Conservation (phyloP, 768 basidiomycete species). For the Collybia mongolica region DNA sequence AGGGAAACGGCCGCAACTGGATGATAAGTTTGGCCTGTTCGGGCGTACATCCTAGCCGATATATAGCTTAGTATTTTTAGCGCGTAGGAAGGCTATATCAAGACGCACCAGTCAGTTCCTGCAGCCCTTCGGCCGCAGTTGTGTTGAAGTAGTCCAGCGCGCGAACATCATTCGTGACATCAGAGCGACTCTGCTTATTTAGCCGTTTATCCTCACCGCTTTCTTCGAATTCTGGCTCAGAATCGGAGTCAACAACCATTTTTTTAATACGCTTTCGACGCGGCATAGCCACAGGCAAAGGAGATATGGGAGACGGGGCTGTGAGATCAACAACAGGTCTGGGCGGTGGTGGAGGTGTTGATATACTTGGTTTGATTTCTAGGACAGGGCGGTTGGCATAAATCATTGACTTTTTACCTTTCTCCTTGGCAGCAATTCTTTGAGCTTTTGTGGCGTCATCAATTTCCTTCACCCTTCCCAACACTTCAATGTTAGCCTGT, state of each 20-base stretch:
- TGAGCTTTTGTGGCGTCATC: conserved; percentile 72
- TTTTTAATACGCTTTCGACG: conserved; percentile 57
- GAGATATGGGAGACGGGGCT: conserved; percentile 25
- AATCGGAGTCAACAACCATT: conserved; percentile 66
- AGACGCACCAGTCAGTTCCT: conserved; percentile 70
- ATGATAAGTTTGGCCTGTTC: conserved; percentile 84
- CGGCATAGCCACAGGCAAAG: conserved; percentile 38
- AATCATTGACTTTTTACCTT: conserved; percentile 81
- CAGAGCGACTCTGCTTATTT: conserved; percentile 28
- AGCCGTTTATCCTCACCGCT: conserved; percentile 41
- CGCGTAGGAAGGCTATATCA: background rate
- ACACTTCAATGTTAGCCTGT: conserved; percentile 30
- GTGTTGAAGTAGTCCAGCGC: conserved; percentile 72
- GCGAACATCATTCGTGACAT: conserved; percentile 41
- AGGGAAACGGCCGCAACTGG: conserved; percentile 75
- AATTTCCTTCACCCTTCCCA: conserved; percentile 68
- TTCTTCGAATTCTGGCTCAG: conserved; percentile 53
- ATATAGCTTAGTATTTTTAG: conserved; percentile 3
- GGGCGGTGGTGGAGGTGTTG: conserved; percentile 34
- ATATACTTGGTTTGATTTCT: conserved; percentile 37
- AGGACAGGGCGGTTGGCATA: conserved; percentile 65
- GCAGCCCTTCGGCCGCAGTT: conserved; percentile 58
- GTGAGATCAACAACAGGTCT: conserved; percentile 37
- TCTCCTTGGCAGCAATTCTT: conserved; percentile 64
- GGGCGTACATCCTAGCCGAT: conserved; percentile 61